Conservation (phyloP, 2,329 filamentous ascomycete genomes). For the Ascochyta koolunga region DNA sequence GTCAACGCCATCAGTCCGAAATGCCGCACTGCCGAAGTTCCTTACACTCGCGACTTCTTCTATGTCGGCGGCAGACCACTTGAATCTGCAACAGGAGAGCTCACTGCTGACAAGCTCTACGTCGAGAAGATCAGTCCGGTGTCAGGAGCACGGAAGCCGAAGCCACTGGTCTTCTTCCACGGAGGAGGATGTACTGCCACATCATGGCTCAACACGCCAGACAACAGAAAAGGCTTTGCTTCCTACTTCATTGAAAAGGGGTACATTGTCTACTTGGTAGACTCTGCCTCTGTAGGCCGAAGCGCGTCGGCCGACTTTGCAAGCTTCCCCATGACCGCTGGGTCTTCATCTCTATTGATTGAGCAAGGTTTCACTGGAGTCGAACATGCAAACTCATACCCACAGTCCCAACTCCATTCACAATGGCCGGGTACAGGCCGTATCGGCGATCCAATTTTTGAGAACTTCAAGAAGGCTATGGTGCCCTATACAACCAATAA, state of each 20-base stretch:
- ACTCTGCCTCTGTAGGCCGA: constrained; percentile 7
- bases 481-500: constrained; percentile 16
- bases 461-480: constrained; percentile 8
- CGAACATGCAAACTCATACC: neutral
- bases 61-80: constrained; percentile 21
- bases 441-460: constrained; percentile 7
- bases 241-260: constrained; percentile 15
- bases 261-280: constrained; percentile 13
- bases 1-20: constrained; percentile 10
- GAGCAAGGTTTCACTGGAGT: constrained; percentile 10
- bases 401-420: constrained; percentile 13
- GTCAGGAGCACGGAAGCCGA: neutral
- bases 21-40: constrained; percentile 16
- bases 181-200: constrained; percentile 18
- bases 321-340: constrained; percentile 4
- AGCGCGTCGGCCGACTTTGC: constrained; percentile 10
- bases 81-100: constrained; percentile 11
- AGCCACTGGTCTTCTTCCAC: constrained; percentile 23
- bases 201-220: constrained; percentile 8
- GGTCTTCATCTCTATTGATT: neutral
- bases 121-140: constrained; percentile 16
- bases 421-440: constrained; percentile 11
- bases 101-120: constrained; percentile 17
- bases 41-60: constrained; percentile 19
- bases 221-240: constrained; percentile 12